Base-by-base conservation (phyloP, 1,284 basidiomycete species). In the Trichosporon sp. region DNA sequence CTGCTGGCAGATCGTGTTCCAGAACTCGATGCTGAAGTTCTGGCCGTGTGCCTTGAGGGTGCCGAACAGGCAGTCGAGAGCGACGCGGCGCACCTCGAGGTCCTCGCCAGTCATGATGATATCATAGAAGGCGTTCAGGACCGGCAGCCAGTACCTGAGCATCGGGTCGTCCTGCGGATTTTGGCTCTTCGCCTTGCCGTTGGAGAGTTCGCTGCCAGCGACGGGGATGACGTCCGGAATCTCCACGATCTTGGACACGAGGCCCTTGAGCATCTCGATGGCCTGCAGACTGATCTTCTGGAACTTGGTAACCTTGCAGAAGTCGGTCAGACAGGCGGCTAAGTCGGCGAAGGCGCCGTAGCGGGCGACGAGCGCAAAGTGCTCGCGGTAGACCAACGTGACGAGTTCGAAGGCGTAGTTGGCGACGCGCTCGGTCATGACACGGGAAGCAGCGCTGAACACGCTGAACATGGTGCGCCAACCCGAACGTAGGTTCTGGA, bases 101-200 rank as follows among this genome's bases (percentile, higher is more conserved):
- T 99, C 97, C 84, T 99, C 98, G 14, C 95, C 97, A 73, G 98
- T 99, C 97, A 99, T 99, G 82, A 99, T 96, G 73, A 99, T 96
- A 83, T 99, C 97, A 85, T 97, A 98, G 86, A 98, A 98, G 26
- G 92, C 91, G 81, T 99, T 97, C 19, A 99, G 87, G 3, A 96
- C 90, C 0, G 97, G 97, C 86, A 94, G 96, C 97, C 97, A 99
- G 85, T 91, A 98, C 79, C 90, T 91, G 84, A 96, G 91, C 91
- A 95, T 95, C 8, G 89, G 89, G 78, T 95, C 93, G 76, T 93
- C 91, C 70, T 85, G 85, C 3, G 73, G 80, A 66, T 74, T 64
- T 12, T 35, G 80, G 67, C 73, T 61, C 59, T 35, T 35, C 32
- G 59, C 59, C 59, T 65, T 63, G 43, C 61, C 63, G 59, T 48